Base-by-base conservation (phyloP, 2,329 filamentous ascomycete genomes). In the Sporothrix mexicana region DNA sequence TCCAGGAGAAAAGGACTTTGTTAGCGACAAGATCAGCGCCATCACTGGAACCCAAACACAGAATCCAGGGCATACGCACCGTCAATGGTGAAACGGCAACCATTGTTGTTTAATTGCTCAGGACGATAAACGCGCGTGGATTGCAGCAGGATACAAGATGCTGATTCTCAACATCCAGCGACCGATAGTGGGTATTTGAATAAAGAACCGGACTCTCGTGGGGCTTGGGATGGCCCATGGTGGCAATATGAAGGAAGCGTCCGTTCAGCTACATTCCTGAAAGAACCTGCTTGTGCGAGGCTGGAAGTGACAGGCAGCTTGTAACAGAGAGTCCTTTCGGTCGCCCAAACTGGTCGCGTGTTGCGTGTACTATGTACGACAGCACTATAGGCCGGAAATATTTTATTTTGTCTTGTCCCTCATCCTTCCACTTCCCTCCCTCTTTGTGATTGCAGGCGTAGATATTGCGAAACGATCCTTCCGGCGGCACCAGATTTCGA, bases 391-490 rank as follows among this genome's bases (percentile, higher is more conserved):
- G 25, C 25, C n/a, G 36, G 10, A n/a, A 17, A 51, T 51, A 36
- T 51, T 51, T 17, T 51, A n/a, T 55, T 3, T 25, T n/a, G 12
- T 43, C 41, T 41, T 41, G 15, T 17, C 59, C 30, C 30, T 61
- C 57, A 30, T 41, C 57, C 57, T 61, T 61, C 30, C 8, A 43
- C 9, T 9, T 12, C 25, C 2, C 36, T 36, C 30, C 9, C 36
- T 45, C 15, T 45, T 64, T 64, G n/a, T 43, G 36, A 41, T 10
- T 64, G n/a, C 59, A 64, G 17, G 59, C n/a, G 36, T 64, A 10
- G n/a, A 45, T 64, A 64, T 64, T 64, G n/a, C 59, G 45, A 2
- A 45, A 8, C 13, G 59, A 64, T 64, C 36, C 59, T 64, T 64
- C 36, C 9, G 45, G 10, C 59, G 59, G 36, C 30, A 36, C 30